These are phyloP conservation scores for Protomyces arabidopsidicola DNA, from an alignment of 1,139 yeast genomes.

Conservation along the genomic window DNA sequence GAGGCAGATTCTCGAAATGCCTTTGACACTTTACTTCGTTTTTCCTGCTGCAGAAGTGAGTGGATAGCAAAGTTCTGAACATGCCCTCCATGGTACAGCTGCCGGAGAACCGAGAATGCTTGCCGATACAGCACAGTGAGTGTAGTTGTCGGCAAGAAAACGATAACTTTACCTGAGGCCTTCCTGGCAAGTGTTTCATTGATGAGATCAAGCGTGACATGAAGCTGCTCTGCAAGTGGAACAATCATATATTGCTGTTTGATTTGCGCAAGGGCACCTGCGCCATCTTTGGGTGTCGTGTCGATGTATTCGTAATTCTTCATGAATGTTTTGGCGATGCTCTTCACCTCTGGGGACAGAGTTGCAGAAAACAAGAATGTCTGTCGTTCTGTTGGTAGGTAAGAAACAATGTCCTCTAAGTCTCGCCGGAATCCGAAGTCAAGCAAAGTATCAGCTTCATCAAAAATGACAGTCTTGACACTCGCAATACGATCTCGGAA, in stretches of 20 bases:
- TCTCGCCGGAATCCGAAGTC: slow-evolving; percentile 74
- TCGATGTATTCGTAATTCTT: slow-evolving; percentile 61
- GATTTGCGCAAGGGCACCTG: slow-evolving; percentile 11
- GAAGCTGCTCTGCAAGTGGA: slow-evolving; percentile 7
- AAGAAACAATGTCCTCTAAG: slow-evolving; percentile 60
- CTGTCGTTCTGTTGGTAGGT: slow-evolving; percentile 83
- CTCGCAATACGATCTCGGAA: slow-evolving; percentile 60
- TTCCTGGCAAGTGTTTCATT: slow-evolving; percentile 7
- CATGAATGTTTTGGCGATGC: slow-evolving; percentile 63
- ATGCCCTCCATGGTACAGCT: slow-evolving; percentile 60
- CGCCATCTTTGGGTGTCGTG: slow-evolving; percentile 52
- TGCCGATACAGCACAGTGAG: slow-evolving; percentile 16
- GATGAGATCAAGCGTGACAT: slow-evolving; percentile 10
- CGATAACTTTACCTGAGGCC: slow-evolving; percentile 19
- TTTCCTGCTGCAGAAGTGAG: slow-evolving; percentile 72
- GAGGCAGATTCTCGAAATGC: slow-evolving; percentile 49
- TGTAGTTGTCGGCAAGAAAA: slow-evolving; percentile 27
- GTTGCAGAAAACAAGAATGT: slow-evolving; percentile 94
- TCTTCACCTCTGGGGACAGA: slow-evolving; percentile 63
- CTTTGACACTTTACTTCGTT: slow-evolving; percentile 68
- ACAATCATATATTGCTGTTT: slow-evolving; percentile 22
- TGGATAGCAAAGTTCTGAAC: slow-evolving; percentile 47
- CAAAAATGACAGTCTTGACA: slow-evolving; percentile 75
- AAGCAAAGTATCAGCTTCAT: slow-evolving; percentile 86
- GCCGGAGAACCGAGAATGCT: slow-evolving; percentile 79